Percentiles rank a stretch among this genome's conserved stretches.
Conservation (phyloP, 192 early-diverging fungal species). For the Gonapodya prolifera region DNA sequence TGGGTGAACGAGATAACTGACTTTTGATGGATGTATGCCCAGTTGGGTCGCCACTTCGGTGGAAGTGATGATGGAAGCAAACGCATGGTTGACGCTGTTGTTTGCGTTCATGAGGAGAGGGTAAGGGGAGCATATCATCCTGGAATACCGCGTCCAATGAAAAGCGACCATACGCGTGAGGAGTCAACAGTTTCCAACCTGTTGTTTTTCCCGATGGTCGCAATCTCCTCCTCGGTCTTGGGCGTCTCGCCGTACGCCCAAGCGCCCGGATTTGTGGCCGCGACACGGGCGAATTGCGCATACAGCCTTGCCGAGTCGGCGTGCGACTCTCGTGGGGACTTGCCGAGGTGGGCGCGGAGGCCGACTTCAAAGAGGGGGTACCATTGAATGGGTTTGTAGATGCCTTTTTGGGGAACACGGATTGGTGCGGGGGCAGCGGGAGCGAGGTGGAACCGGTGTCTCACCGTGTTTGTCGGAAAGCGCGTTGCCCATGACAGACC, state of each 20-base stretch:
- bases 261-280: background rate
- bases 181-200: no score
- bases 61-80: background rate
- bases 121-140: conserved; percentile 4
- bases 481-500: background rate
- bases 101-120: conserved; percentile 4
- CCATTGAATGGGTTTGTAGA: background rate
- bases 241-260: background rate
- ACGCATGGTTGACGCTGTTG: background rate
- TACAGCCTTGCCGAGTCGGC: background rate
- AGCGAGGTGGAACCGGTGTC: no score
- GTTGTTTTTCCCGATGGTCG: background rate
- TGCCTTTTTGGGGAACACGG: background rate
- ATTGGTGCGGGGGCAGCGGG: no score
- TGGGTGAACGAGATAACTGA: background rate
- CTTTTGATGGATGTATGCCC: background rate
- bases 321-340: background rate
- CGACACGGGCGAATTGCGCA: background rate
- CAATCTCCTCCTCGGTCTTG: background rate
- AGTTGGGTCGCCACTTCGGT: background rate
- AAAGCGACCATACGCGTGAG: no score
- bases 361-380: background rate
- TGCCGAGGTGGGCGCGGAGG: background rate
- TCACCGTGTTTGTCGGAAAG: background rate
- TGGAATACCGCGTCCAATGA: no score